These are phyloP conservation scores for Rossbeevera mucosa DNA, from an alignment of 768 basidiomycete genomes.

Conservation along the genomic window DNA sequence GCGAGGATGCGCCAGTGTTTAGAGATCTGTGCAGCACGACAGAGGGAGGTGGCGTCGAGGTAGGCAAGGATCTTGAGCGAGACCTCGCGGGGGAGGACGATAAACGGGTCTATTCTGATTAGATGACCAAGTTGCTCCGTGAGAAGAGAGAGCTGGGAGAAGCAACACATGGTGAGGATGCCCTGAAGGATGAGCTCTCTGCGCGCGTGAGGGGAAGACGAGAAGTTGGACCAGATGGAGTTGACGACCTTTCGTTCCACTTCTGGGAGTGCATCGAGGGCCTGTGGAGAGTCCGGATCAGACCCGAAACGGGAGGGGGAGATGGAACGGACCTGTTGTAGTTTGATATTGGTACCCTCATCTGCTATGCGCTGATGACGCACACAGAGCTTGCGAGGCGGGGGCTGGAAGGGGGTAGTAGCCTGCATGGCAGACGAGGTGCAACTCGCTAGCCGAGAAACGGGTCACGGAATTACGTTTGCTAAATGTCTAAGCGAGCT, in stretches of 20 bases:
- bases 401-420: slow-evolving; percentile 10
- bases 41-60: slow-evolving; percentile 90
- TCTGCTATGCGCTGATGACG: slow-evolving; percentile 96
- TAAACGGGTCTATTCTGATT: slow-evolving; percentile 94
- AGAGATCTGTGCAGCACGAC: slow-evolving; percentile 89
- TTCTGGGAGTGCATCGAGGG: slow-evolving; percentile 82
- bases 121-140: slow-evolving; percentile 87
- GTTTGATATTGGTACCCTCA: slow-evolving; percentile 85
- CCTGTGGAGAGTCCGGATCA: slow-evolving; percentile 47
- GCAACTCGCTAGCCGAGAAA: too few species aligned
- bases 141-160: slow-evolving; percentile 94
- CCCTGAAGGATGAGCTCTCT: slow-evolving; percentile 94
- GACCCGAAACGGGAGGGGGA: background rate
- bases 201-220: slow-evolving; percentile 85
- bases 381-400: slow-evolving; percentile 75
- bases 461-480: too few species aligned
- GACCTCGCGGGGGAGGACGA: slow-evolving; percentile 85
- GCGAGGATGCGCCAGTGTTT: slow-evolving; percentile 82
- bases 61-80: slow-evolving; percentile 80
- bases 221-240: slow-evolving; percentile 94
- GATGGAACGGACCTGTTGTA: slow-evolving; percentile 69
- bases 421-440: background rate
- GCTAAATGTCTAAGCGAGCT: background rate
- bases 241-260: slow-evolving; percentile 86
- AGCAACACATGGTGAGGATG: slow-evolving; percentile 98